Evolutionary conservation across 1,284 basidiomycete species (phyloP).

Genomic region (Cutaneotrichosporon cutaneum): DNA sequence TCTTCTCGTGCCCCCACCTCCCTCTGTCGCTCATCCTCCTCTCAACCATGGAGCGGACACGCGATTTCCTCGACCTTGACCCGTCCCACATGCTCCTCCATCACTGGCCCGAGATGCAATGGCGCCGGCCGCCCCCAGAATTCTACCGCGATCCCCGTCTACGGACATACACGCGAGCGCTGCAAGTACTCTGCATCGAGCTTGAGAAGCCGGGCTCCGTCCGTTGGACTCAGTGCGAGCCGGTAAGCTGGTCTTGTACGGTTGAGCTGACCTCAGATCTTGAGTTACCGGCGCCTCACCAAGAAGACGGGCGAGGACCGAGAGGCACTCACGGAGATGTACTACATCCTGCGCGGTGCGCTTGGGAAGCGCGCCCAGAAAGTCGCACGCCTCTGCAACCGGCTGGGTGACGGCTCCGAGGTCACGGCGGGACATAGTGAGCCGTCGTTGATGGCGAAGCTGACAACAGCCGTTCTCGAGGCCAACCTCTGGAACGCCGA

Average conservation of each 20-base stretch:
- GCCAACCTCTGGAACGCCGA: neutral
- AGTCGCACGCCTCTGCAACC: neutral
- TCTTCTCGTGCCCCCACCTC: neutral
- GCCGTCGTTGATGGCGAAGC: neutral
- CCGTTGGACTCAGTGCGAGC: neutral
- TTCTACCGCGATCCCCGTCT: neutral
- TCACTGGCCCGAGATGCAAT: neutral
- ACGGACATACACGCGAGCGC: neutral
- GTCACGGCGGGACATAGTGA: neutral
- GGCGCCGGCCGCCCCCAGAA: neutral
- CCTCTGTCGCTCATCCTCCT: no score
- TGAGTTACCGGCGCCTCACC: neutral
- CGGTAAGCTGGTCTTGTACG: neutral
- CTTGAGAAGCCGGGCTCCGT: neutral
- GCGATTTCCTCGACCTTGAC: constrained; percentile 1
- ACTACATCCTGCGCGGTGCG: neutral
- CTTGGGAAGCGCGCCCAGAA: neutral
- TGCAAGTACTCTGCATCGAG: neutral
- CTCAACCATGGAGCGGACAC: no score
- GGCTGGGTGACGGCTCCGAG: neutral
- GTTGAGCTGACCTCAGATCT: neutral
- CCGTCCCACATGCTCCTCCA: neutral
- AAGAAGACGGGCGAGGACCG: neutral
- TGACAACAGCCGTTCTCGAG: neutral
- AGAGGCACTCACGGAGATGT: neutral